A percentile compares a stretch with the other conserved stretches of the same genome.
phyloP scores from a whole-genome alignment of 2,329 filamentous ascomycete species.

The Ophiosphaerella narmari region DNA sequence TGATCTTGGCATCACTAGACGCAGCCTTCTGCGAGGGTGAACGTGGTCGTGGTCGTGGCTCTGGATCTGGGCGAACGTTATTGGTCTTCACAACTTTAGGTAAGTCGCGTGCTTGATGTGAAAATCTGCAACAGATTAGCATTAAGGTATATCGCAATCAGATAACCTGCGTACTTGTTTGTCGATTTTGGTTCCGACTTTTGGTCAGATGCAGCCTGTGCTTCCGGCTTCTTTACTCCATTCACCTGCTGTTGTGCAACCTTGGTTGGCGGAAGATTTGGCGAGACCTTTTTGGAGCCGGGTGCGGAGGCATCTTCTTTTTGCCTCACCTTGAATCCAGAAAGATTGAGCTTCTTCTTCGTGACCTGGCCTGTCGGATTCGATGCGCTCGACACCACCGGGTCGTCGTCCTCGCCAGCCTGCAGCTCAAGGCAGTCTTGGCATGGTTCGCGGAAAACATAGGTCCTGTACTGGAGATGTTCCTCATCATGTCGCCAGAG shows the following conservation, averaged over 20 bases:
- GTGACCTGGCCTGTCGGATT: constrained; percentile 48
- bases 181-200: constrained; percentile 21
- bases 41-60: constrained; percentile 16
- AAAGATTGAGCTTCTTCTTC: constrained; percentile 67
- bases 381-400: constrained; percentile 41
- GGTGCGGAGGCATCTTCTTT: constrained; percentile 41
- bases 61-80: constrained; percentile 12
- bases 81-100: constrained; percentile 21
- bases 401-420: constrained; percentile 59
- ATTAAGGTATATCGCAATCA: background rate
- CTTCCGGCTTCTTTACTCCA: constrained; percentile 29
- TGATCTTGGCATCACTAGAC: constrained; percentile 43
- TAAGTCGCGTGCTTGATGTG: constrained; percentile 18
- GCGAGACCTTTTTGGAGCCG: constrained; percentile 38
- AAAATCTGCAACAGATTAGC: constrained; percentile 28
- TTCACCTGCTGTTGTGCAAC: constrained; percentile 26
- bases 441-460: constrained; percentile 61
- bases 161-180: constrained; percentile 21
- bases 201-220: constrained; percentile 12
- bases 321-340: constrained; percentile 64
- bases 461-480: constrained; percentile 66
- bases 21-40: constrained; percentile 42
- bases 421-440: constrained; percentile 54
- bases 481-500: constrained; percentile 62
- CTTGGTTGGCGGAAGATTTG: constrained; percentile 30